A percentile compares a stretch with the other conserved stretches of the same genome.
Evolutionary conservation across 1,284 basidiomycete genomes (phyloP).

Genomic region (Sporisorium reilianum): DNA sequence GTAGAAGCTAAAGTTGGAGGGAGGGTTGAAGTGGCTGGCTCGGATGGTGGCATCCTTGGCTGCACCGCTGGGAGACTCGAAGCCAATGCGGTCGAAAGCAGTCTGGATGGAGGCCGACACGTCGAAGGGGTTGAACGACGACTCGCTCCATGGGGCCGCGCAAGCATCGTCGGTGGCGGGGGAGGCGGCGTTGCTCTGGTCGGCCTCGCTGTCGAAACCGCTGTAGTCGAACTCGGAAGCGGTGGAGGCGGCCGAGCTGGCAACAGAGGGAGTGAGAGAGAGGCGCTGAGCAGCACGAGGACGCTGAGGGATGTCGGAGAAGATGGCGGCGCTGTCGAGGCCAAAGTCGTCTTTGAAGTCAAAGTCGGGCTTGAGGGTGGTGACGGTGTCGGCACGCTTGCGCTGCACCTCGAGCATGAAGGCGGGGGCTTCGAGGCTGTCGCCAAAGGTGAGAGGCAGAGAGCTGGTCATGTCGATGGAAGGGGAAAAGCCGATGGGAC

Average conservation of each 20-base stretch:
- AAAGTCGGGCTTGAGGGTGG: slow-evolving; percentile 56
- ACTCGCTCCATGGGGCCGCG: slow-evolving; percentile 22
- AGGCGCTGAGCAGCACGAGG: slow-evolving; percentile 52
- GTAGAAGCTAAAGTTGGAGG: slow-evolving; percentile 50
- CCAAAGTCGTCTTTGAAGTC: slow-evolving; percentile 30
- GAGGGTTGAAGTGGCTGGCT: slow-evolving; percentile 15
- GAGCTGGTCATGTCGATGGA: slow-evolving; percentile 41
- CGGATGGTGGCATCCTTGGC: slow-evolving; percentile 16
- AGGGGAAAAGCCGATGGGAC: slow-evolving; percentile 48
- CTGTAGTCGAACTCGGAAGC: slow-evolving; percentile 54
- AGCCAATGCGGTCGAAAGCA: slow-evolving; percentile 42
- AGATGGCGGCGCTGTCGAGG: slow-evolving; percentile 23
- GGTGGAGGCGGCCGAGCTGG: slow-evolving; percentile 57
- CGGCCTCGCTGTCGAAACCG: slow-evolving; percentile 44
- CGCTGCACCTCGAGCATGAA: slow-evolving; percentile 52
- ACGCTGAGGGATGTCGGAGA: slow-evolving; percentile 45
- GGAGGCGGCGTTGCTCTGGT: slow-evolving; percentile 35
- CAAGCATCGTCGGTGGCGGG: slow-evolving; percentile 32
- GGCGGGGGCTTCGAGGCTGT: slow-evolving; percentile 33
- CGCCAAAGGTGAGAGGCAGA: slow-evolving; percentile 43
- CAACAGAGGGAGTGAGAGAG: slow-evolving; percentile 52
- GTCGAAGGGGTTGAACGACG: slow-evolving; percentile 23
- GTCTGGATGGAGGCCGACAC: slow-evolving; percentile 35
- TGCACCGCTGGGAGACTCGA: slow-evolving; percentile 31
- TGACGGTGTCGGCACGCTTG: slow-evolving; percentile 52